A percentile compares a stretch with the other conserved stretches of the same genome.
Evolutionary conservation across 129 eudicot genomes (phyloP).

Genomic region (Tanacetum coccineum): DNA sequence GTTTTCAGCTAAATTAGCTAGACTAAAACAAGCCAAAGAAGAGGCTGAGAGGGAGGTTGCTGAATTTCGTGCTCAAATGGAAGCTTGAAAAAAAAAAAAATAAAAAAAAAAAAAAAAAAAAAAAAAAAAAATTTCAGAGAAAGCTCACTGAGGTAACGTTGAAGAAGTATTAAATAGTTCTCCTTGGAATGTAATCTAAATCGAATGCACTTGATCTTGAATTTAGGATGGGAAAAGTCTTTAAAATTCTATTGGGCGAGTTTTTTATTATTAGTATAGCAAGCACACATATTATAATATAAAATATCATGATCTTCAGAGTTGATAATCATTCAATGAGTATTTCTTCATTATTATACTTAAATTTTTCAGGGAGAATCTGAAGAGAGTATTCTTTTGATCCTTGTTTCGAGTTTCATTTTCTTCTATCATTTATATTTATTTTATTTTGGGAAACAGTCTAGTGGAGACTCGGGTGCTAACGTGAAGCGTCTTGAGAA

Average conservation of each 20-base stretch:
- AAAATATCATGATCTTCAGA: background rate
- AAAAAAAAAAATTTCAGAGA: slow-evolving; percentile 72
- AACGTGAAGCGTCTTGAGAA: slow-evolving; percentile 79
- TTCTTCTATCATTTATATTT: background rate
- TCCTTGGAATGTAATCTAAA: background rate
- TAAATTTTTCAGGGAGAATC: background rate
- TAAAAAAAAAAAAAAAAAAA: no score
- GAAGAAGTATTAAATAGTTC: background rate
- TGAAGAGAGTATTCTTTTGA: background rate
- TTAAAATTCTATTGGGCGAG: background rate
- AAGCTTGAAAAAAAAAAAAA: no score
- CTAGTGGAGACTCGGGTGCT: slow-evolving; percentile 86
- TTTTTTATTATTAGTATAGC: background rate
- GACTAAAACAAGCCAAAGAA: slow-evolving; percentile 85
- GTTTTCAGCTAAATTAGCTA: slow-evolving; percentile 64
- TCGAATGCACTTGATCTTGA: background rate
- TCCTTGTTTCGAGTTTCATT: background rate
- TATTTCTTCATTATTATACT: background rate
- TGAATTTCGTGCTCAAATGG: slow-evolving; percentile 88
- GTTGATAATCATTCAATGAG: background rate
- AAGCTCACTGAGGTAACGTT: slow-evolving; percentile 65
- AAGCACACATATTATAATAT: background rate
- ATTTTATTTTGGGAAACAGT: slow-evolving; percentile 36
- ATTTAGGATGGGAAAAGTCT: background rate
- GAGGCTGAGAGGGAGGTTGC: slow-evolving; percentile 91